These are phyloP conservation scores for Boletus rufocinnamomeus DNA, from an alignment of 768 basidiomycete genomes.

Conservation along the genomic window DNA sequence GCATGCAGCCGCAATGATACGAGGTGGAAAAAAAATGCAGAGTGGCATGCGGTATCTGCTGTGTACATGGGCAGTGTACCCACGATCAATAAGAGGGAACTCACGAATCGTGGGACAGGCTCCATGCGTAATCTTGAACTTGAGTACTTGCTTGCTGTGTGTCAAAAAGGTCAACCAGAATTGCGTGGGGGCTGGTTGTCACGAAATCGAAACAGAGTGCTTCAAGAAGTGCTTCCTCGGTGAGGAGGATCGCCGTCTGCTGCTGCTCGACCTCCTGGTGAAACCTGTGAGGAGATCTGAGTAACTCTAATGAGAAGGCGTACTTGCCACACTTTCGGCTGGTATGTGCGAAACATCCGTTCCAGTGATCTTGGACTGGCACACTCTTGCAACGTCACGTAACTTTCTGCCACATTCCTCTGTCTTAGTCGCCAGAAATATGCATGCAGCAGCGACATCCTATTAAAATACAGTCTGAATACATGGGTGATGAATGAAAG, in stretches of 20 bases:
- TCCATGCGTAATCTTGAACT: conserved; percentile 80
- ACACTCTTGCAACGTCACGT: conserved; percentile 79
- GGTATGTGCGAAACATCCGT: conserved; percentile 57
- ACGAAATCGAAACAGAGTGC: conserved; percentile 86
- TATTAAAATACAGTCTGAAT: conserved; percentile 32
- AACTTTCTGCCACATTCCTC: conserved; percentile 88
- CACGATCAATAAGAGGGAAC: conserved; percentile 25
- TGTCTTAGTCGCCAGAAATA: conserved; percentile 90
- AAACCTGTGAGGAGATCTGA: conserved; percentile 3
- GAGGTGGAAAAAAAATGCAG: conserved; percentile 68
- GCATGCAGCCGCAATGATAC: conserved; percentile 75
- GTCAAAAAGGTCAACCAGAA: conserved; percentile 73
- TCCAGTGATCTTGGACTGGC: conserved; percentile 64
- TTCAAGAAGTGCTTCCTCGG: conserved; percentile 79
- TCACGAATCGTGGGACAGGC: conserved; percentile 85
- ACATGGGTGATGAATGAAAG: conserved; percentile 6
- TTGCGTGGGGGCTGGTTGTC: conserved; percentile 73
- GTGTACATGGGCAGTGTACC: conserved; percentile 9
- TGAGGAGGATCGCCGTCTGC: conserved; percentile 65
- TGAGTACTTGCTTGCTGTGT: conserved; percentile 46
- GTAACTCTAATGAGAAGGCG: neutral
- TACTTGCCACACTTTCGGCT: conserved; percentile 63
- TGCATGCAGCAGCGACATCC: conserved; percentile 84
- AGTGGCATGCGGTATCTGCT: conserved; percentile 76
- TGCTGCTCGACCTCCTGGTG: conserved; percentile 73